Base-by-base conservation (phyloP, 305 asterid species). In the Plantago rigida region DNA sequence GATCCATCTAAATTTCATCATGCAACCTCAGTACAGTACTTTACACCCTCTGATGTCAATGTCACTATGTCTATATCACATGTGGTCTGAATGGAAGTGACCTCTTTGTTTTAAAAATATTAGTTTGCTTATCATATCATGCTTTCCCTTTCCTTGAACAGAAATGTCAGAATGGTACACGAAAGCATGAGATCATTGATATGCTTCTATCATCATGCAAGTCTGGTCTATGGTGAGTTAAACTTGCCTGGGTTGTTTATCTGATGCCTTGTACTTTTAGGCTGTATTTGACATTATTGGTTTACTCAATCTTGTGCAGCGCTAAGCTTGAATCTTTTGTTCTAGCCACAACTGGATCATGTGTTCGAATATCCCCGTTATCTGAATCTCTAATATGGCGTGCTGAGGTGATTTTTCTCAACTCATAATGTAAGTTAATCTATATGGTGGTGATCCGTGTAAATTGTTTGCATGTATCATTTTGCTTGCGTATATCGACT, bases 351-450 rank as follows among this genome's bases (percentile, higher is more conserved):
- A 82, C 87, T 75, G 86, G 93, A 47, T 63, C 78, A 61, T 88
- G 95, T 68, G 70, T 88, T 61, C 80, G 82, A 68, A 77, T 86
- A 69, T 74, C 99, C 52, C 59, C 75, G 52, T 74, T 73, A 66
- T 89, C 94, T 13, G 89, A 84, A 72, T 79, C 86, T 73, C 79
- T 92, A 67, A 78, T 92, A 58, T 88, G 99, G 97, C 94, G 97
- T 59, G 84, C 87, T 56, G 99, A 88, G 94, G 99, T 92, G 59
- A 65, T 73, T 66, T 69, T 71, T 55, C 63, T 57, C 42, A 41
- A 47, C 59, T 31, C 52, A 6, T 68, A 29, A 63, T 54, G 69
- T 58, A 56, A 60, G 69, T 63, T 50, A 56, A 60, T 48, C 15
- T 17, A 10, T n/a, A 14, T 34, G 31, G 26, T 22, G 26, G 26